Percentiles rank a stretch among this genome's conserved stretches.
phyloP scores from a whole-genome alignment of 768 basidiomycete genomes.

The Rubroboletus pulcherrimus region DNA sequence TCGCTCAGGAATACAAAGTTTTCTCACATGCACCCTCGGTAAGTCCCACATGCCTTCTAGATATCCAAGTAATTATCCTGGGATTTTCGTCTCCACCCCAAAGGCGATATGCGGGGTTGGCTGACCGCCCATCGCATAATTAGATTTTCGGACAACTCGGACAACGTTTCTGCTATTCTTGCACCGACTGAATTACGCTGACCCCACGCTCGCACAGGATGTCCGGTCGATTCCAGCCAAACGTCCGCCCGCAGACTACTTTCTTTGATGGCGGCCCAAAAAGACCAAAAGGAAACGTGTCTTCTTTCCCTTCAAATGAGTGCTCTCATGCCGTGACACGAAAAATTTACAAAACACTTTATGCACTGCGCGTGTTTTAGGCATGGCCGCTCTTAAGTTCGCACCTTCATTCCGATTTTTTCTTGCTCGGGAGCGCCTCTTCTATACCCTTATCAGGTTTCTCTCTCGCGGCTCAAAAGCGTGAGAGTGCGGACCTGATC shows the following conservation, averaged over 20 bases:
- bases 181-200: neutral
- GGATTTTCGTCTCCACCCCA: slow-evolving; percentile 7
- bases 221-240: slow-evolving; percentile 78
- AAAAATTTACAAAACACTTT: slow-evolving; percentile 9
- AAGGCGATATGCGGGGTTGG: slow-evolving; percentile 30
- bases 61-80: slow-evolving; percentile 16
- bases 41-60: slow-evolving; percentile 29
- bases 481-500: slow-evolving; percentile 19
- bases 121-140: slow-evolving; percentile 4
- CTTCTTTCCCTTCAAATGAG: slow-evolving; percentile 15
- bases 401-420: slow-evolving; percentile 16
- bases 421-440: slow-evolving; percentile 21
- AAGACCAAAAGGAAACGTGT: slow-evolving; percentile 7
- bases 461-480: slow-evolving; percentile 11
- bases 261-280: slow-evolving; percentile 46
- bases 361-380: slow-evolving; percentile 26
- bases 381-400: slow-evolving; percentile 23
- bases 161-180: neutral
- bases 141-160: slow-evolving; percentile 1
- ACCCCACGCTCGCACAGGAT: slow-evolving; percentile 45
- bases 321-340: slow-evolving; percentile 17
- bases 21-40: slow-evolving; percentile 89
- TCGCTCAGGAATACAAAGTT: slow-evolving; percentile 93
- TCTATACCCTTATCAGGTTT: slow-evolving; percentile 5
- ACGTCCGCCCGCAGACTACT: slow-evolving; percentile 85